Evolutionary conservation across 108 stramenopile species (phyloP), one percentile per base, ranked within the genome.

Genomic region (Cyclotella atomus): DNA sequence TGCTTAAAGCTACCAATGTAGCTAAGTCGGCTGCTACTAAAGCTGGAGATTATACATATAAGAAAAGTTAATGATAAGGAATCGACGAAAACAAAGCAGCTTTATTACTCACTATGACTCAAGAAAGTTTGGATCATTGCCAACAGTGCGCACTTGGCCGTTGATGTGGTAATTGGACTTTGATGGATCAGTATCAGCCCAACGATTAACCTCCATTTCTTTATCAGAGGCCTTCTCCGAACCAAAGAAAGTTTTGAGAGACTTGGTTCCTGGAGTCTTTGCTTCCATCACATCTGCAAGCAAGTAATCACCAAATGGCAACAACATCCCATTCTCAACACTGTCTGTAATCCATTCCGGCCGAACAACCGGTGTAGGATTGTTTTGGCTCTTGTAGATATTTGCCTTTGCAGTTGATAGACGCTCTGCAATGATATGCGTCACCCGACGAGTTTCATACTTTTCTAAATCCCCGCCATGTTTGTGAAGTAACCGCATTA

Each of bases 1-100:
- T 93, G 90, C 66, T 86, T 86, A 71, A 84, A 92, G 64, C 90
- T 90, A 21, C 94, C 94, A 68, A 95, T 91, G 68, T 86, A 91
- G 70, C 85, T 88, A 52, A 91, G 60, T 0, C 94, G 84, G 35
- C 90, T 91, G 52, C 71, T 79, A 0, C 35, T 60, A 61, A 92
- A 92, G 52, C 64, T 65, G 23, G 5, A 28, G 47, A 65, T n/a
- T 28, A 46, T 3, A 30, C 38, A 59, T 15, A 41, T 16, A 3
- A 24, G 21, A 43, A 41, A 23, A 2, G 12, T 41, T 41, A 7
- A 41, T 41, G 9, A 41, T 7, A 41, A 41, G 38, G 38, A 41
- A 7, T 41, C 38, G 12, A 8, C 29, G 0, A 2, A 30, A 2
- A 59, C 16, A 32, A 59, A 3, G 10, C 32, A 35, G 17, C 3